A percentile compares a stretch with the other conserved stretches of the same genome.
phyloP scores from a whole-genome alignment of 1,139 yeast genomes.

The Yamadazyma atlantica region DNA sequence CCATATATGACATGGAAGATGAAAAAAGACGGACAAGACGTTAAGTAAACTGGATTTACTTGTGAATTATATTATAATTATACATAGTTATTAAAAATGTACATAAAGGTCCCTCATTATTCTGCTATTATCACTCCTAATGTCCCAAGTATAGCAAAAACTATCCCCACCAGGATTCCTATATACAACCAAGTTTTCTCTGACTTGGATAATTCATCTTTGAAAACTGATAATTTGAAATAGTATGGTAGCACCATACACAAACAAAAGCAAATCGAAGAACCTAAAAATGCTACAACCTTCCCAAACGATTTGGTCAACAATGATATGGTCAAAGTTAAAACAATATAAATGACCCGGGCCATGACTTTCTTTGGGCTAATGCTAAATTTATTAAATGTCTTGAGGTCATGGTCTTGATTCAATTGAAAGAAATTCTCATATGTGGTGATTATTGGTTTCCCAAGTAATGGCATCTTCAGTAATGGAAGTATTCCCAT shows the following conservation, averaged over 20 bases:
- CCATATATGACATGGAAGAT: slow-evolving; percentile 28
- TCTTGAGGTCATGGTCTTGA: slow-evolving; percentile 4
- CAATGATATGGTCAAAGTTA: slow-evolving; percentile 48
- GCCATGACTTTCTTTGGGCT: slow-evolving; percentile 16
- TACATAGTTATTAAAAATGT: slow-evolving; percentile 1
- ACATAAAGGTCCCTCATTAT: not conserved
- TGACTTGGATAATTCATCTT: slow-evolving; percentile 37
- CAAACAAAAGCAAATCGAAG: slow-evolving; percentile 76
- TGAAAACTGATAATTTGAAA: slow-evolving; percentile 64
- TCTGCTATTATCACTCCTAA: slow-evolving; percentile 18
- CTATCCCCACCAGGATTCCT: slow-evolving; percentile 46
- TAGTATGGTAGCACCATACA: slow-evolving; percentile 76
- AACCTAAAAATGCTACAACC: slow-evolving; percentile 80
- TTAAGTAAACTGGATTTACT: slow-evolving; percentile 13
- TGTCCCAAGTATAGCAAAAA: slow-evolving; percentile 54
- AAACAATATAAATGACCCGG: slow-evolving; percentile 27
- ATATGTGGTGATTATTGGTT: slow-evolving; percentile 43
- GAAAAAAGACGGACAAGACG: slow-evolving; percentile 7
- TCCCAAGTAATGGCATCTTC: slow-evolving; percentile 39
- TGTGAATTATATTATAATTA: too few species aligned
- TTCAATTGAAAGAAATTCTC: slow-evolving; percentile 22
- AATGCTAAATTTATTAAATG: not conserved
- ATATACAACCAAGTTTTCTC: slow-evolving; percentile 41
- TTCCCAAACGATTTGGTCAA: slow-evolving; percentile 76
- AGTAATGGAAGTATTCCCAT: slow-evolving; percentile 44